Conservation (phyloP, 306 rosid genomes). For the Medicago arabica region DNA sequence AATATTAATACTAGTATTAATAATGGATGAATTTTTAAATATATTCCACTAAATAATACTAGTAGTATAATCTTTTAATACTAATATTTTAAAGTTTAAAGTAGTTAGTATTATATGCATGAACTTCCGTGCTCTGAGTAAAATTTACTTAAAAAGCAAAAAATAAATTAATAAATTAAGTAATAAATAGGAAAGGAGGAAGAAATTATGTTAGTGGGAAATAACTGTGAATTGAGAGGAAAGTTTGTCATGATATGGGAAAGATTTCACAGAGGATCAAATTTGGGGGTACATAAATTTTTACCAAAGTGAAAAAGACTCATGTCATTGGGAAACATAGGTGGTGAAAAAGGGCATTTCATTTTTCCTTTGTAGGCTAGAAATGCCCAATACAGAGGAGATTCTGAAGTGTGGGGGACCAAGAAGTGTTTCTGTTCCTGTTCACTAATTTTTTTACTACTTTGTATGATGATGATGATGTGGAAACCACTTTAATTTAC, state of each 20-base stretch:
- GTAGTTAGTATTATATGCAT: neutral
- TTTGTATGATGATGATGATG: slow-evolving; percentile 37
- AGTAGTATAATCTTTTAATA: neutral
- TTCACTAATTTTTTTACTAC: slow-evolving; percentile 34
- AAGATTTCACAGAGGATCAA: slow-evolving; percentile 45
- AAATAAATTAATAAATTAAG: neutral
- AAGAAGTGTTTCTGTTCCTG: slow-evolving; percentile 41
- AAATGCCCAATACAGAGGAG: slow-evolving; percentile 52
- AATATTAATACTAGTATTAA: too few relatives aligned
- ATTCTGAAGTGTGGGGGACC: slow-evolving; percentile 45
- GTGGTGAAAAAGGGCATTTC: slow-evolving; percentile 37
- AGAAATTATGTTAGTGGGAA: neutral
- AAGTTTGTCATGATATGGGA: slow-evolving; percentile 44
- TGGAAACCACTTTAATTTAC: slow-evolving; percentile 45
- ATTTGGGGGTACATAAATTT: slow-evolving; percentile 8
- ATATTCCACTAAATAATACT: too few relatives aligned
- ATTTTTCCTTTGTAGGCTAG: slow-evolving; percentile 40
- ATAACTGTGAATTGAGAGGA: slow-evolving; percentile 40
- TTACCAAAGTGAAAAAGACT: slow-evolving; percentile 34
- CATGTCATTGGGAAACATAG: slow-evolving; percentile 34
- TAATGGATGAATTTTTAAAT: too few relatives aligned
- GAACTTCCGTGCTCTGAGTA: neutral
- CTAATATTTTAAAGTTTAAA: neutral
- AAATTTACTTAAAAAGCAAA: slow-evolving; percentile 8
- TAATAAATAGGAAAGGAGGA: neutral